These are phyloP conservation scores for Cystofilobasidium macerans DNA, from an alignment of 768 basidiomycete genomes.

Conservation along the genomic window DNA sequence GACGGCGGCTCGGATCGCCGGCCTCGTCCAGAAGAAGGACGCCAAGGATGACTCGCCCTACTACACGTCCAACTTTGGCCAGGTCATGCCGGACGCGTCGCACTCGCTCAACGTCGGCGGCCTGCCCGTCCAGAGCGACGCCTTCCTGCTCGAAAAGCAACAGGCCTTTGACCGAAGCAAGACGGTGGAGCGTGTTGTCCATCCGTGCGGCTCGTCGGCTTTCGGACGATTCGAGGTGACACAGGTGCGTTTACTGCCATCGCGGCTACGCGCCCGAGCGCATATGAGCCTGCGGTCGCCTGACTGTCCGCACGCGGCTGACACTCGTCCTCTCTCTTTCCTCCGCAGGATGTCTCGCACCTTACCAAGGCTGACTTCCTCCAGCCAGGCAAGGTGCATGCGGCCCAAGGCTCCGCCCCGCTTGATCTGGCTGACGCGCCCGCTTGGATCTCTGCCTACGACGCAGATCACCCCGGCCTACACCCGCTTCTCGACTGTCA, in stretches of 20 bases:
- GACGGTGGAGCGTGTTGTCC: slow-evolving; percentile 35
- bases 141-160: slow-evolving; percentile 36
- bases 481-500: slow-evolving; percentile 34
- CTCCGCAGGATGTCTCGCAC: slow-evolving; percentile 32
- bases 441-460: too few relatives aligned
- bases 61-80: slow-evolving; percentile 36
- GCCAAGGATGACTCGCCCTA: slow-evolving; percentile 32
- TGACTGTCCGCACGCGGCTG: too few relatives aligned
- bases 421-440: too few relatives aligned
- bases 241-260: too few relatives aligned
- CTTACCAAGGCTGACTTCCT: slow-evolving; percentile 36
- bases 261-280: too few relatives aligned
- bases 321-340: too few relatives aligned
- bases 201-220: slow-evolving; percentile 33
- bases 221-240: slow-evolving; percentile 35
- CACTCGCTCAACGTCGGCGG: slow-evolving; percentile 35
- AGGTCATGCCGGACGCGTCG: slow-evolving; percentile 32
- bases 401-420: too few relatives aligned
- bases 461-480: slow-evolving; percentile 32
- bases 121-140: slow-evolving; percentile 33
- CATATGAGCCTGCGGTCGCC: too few relatives aligned
- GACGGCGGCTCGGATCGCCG: slow-evolving; percentile 33
- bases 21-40: slow-evolving; percentile 28
- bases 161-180: slow-evolving; percentile 36
- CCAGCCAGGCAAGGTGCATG: slow-evolving; percentile 31